Base-by-base conservation (phyloP, 495 filamentous ascomycete species). In the Sordaria brevicollis region DNA sequence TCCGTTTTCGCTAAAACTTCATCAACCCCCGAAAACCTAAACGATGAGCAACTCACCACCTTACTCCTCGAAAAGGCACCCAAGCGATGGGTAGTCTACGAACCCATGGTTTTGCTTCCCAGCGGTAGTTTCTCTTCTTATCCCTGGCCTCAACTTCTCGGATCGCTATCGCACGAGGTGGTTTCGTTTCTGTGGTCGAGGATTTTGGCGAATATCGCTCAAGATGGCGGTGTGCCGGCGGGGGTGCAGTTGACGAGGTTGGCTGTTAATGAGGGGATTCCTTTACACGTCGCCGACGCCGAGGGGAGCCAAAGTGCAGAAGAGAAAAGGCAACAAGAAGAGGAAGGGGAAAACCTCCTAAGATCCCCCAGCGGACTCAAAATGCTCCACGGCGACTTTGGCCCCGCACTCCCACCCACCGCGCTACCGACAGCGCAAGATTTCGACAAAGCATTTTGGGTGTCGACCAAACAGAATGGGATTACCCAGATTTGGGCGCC, bases 401-500 rank as follows among this genome's bases (percentile, higher is more conserved):
- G 90, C 7, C 82, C 87, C 1, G 35, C 70, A 0, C 31, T 76
- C 0, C 19, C 41, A 3, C 19, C 43, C 4, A 25, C 31, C 10
- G 29, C 66, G 4, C 29, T 75, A 21, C 67, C 76, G 5, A 69
- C 70, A 11, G 31, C 71, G 9, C 39, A 73, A 0, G 89, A 93
- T 73, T 88, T 92, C 65, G 70, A 79, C 13, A 54, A 74, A 15
- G 90, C 92, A 0, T 89, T 96, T 72, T 97, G 93, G 92, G 88
- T 88, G 4, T 86, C 86, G 0, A 85, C 88, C 6, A 86, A 82
- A 31, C 94, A 97, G 76, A 91, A 94, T 75, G 89, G 89, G 9
- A 90, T 97, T 66, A 75, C 79, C n/a, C 94, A 97, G 79, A 89
- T 84, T 35, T 97, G 93, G 93, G 89, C 93, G 4, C 94, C 94